A percentile compares a stretch with the other conserved stretches of the same genome.
These are phyloP conservation scores for Metschnikowia continentalis DNA, from an alignment of 805 yeast genomes.

Conservation along the genomic window DNA sequence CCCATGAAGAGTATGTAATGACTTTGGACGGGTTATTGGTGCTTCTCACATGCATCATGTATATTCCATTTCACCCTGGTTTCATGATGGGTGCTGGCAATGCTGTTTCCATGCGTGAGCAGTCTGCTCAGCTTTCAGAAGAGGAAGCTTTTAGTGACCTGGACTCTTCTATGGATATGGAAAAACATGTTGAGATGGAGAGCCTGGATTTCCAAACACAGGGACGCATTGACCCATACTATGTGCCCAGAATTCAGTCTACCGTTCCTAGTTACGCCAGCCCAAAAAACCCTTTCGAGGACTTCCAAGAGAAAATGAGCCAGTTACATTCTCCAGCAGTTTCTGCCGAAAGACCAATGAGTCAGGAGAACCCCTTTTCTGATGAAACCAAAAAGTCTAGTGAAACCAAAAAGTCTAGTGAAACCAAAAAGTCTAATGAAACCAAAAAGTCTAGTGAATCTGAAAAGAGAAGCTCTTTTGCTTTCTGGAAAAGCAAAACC, in stretches of 20 bases:
- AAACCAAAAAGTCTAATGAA: no score
- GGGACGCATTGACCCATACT: constrained; percentile 7
- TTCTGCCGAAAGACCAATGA: neutral
- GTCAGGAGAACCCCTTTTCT: neutral
- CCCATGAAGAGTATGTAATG: constrained; percentile 40
- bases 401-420: no score
- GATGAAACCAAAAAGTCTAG: neutral
- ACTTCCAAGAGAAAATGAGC: neutral
- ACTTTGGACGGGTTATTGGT: constrained; percentile 30
- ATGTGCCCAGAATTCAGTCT: constrained; percentile 1
- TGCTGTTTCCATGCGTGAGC: constrained; percentile 7
- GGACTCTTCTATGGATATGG: neutral
- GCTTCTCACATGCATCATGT: constrained; percentile 27
- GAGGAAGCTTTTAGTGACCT: neutral
- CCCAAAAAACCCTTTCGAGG: neutral
- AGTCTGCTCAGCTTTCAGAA: neutral
- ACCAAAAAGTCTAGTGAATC: neutral
- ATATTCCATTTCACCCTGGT: constrained; percentile 59
- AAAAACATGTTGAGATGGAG: neutral
- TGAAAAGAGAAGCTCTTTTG: neutral
- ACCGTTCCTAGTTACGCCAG: neutral
- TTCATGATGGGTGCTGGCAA: constrained; percentile 27
- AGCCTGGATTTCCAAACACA: neutral
- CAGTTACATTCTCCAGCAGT: neutral
- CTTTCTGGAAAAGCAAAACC: constrained; percentile 1